Conservation (phyloP, 2,329 filamentous ascomycete genomes). For the Talaromyces islandicus region DNA sequence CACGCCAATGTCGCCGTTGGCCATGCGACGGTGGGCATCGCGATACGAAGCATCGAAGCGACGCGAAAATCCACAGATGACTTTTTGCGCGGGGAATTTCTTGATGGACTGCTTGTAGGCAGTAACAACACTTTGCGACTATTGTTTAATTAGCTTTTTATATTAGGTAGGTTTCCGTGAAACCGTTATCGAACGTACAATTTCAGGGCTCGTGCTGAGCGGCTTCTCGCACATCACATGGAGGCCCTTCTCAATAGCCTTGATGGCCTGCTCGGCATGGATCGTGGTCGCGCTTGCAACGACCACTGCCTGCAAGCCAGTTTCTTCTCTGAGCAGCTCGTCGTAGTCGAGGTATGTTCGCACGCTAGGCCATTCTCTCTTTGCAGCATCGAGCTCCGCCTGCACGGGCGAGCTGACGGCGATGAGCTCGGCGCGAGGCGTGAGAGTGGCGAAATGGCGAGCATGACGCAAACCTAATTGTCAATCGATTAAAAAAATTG, state of each 20-base stretch:
- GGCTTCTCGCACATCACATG: conserved; percentile 47
- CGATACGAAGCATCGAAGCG: conserved; percentile 57
- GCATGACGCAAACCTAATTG: conserved; percentile 24
- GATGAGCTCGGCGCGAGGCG: conserved; percentile 34
- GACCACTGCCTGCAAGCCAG: conserved; percentile 42
- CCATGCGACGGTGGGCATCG: conserved; percentile 45
- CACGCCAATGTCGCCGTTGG: conserved; percentile 48
- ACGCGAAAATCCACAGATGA: conserved; percentile 56
- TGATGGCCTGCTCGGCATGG: conserved; percentile 46
- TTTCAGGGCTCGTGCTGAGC: conserved; percentile 46
- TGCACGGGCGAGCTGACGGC: conserved; percentile 33
- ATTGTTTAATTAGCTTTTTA: background rate
- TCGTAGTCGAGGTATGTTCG: conserved; percentile 44
- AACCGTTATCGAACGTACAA: conserved; percentile 33
- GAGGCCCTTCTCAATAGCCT: conserved; percentile 43
- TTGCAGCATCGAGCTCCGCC: conserved; percentile 38
- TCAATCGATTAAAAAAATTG: background rate
- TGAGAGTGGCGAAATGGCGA: conserved; percentile 30
- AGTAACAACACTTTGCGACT: conserved; percentile 52
- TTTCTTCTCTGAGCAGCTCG: conserved; percentile 44
- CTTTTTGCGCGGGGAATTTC: conserved; percentile 48
- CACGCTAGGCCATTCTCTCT: conserved; percentile 39
- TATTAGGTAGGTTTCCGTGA: background rate
- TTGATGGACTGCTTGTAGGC: conserved; percentile 44
- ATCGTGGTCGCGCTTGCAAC: conserved; percentile 45